These are phyloP conservation scores for Aspergillus pseudoviridinutans DNA, from an alignment of 2,329 filamentous ascomycete genomes.

Conservation along the genomic window DNA sequence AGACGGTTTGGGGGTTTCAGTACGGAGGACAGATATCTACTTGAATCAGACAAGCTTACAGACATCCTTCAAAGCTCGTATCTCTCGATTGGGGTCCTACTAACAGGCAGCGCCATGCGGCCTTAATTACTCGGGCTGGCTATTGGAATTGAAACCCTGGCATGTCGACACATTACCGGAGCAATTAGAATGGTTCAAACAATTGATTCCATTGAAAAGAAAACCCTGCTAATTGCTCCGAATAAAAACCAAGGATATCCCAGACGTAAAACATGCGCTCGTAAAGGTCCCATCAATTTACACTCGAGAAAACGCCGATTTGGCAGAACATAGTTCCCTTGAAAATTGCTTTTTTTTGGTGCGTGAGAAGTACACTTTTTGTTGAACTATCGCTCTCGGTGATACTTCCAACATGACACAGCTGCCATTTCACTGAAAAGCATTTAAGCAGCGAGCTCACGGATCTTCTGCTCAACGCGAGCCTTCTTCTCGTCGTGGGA, in stretches of 20 bases:
- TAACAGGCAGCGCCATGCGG: neutral
- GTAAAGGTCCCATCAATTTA: conserved; percentile 26
- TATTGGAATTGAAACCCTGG: neutral
- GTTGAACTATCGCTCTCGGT: conserved; percentile 23
- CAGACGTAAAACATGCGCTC: conserved; percentile 24
- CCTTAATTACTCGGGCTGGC: neutral
- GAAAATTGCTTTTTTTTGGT: conserved; percentile 15
- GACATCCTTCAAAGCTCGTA: neutral
- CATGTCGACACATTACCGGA: conserved; percentile 14
- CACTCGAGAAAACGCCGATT: conserved; percentile 23
- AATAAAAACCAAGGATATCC: conserved; percentile 10
- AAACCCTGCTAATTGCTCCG: conserved; percentile 31
- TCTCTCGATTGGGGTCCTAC: neutral
- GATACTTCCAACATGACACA: conserved; percentile 19
- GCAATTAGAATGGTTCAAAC: conserved; percentile 23
- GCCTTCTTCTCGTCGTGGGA: conserved; percentile 77
- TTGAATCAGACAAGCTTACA: neutral
- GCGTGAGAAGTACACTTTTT: conserved; percentile 23
- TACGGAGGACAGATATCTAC: neutral
- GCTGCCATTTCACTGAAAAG: conserved; percentile 5
- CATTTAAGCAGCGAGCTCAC: conserved; percentile 58
- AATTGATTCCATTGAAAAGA: conserved; percentile 5
- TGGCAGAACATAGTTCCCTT: conserved; percentile 24
- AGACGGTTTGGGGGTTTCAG: neutral
- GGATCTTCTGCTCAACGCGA: conserved; percentile 87